Base-by-base conservation (phyloP, 225 moss, liverwort and hornwort genomes). In the Physcomitrellopsis africana region DNA sequence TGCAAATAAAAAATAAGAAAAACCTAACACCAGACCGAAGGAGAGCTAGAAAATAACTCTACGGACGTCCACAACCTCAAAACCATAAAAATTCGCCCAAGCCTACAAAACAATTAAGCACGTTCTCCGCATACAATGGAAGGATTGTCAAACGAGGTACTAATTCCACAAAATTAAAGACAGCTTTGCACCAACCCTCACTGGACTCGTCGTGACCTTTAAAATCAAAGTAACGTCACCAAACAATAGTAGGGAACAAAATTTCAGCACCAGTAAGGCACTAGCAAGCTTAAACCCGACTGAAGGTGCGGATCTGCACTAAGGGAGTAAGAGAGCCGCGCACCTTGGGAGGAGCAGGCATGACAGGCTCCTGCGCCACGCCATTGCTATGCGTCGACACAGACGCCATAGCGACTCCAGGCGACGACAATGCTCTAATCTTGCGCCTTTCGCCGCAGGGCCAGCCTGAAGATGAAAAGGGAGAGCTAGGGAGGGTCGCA, bases 321-420 rank as follows among this genome's bases (percentile, higher is more conserved):
- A 20, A 26, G 69, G 6, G 51, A 17, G 23, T 3, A 16, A 63
- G 32, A 14, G 12, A 11, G 14, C 13, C 1, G 57, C 27, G 3
- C 20, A 83, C 88, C 82, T 83, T 85, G 10, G 83, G 83, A 53
- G 83, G 72, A 45, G 81, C 81, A 51, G 72, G 63, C 9, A 81
- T 7, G 7, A 2, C 84, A 13, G 83, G 76, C 56, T 81, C 87
- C 70, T 79, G 84, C 9, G 80, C 80, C 14, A 81, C 81, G 67
- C 79, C 85, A 65, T 78, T 79, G 75, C 52, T 75, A 58, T 77
- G 11, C 16, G 75, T 75, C 11, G 84, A 81, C 16, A 68, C 18
- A 41, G 80, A 76, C 53, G 83, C 81, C 88, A 85, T 83, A 7
- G 59, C 73, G 18, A 42, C 10, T 45, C 61, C 64, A 9, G 59